Conservation (phyloP, 106 monocot genomes). For the Dendrobium huoshanense region DNA sequence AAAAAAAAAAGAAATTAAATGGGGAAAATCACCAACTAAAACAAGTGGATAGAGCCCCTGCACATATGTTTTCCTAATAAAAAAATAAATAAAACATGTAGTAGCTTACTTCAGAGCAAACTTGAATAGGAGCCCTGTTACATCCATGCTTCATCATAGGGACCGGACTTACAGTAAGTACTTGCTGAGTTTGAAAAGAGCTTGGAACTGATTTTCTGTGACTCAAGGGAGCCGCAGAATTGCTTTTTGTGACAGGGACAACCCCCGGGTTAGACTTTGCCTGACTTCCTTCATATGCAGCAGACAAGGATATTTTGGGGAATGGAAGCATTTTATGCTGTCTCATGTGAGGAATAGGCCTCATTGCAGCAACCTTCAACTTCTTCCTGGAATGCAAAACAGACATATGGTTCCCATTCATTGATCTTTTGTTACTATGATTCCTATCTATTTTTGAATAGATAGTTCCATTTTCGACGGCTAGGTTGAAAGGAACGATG, state of each 20-base stretch:
- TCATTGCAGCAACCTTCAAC: constrained; percentile 46
- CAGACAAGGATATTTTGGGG: constrained; percentile 12
- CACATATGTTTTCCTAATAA: background rate
- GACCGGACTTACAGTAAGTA: constrained; percentile 64
- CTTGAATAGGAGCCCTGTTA: constrained; percentile 46
- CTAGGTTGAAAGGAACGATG: background rate
- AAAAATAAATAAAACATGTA: background rate
- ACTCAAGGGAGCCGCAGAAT: constrained; percentile 26
- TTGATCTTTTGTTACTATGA: constrained; percentile 2
- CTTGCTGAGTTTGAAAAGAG: constrained; percentile 54
- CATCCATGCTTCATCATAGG: constrained; percentile 89
- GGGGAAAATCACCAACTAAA: no score
- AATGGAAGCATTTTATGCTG: constrained; percentile 53
- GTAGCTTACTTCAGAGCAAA: constrained; percentile 61
- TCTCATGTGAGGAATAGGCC: constrained; percentile 55
- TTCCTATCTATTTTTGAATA: constrained; percentile 7
- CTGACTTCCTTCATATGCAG: constrained; percentile 26
- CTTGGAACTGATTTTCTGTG: constrained; percentile 51
- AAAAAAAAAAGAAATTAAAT: no score
- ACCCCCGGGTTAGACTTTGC: constrained; percentile 25
- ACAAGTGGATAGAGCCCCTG: background rate
- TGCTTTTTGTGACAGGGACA: constrained; percentile 16
- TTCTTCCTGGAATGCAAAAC: constrained; percentile 15
- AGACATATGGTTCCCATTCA: constrained; percentile 1
- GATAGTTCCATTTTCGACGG: constrained; percentile 20